Percentiles rank a stretch among this genome's conserved stretches.
Conservation (phyloP, 1,139 yeast species). For the Hemisphaericaspora lyxosophila region DNA sequence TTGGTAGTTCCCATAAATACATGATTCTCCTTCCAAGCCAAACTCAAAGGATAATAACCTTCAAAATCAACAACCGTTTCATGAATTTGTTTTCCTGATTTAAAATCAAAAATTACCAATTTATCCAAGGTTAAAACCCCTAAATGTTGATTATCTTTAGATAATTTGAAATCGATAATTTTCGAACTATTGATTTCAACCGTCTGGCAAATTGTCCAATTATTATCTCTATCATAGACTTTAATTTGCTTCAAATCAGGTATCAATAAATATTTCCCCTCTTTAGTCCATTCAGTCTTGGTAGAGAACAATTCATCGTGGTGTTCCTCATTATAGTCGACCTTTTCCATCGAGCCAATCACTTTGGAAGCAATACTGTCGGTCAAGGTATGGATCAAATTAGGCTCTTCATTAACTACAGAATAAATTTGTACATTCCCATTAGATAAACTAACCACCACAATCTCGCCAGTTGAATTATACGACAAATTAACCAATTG, state of each 20-base stretch:
- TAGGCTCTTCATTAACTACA: slow-evolving; percentile 45
- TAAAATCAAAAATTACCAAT: slow-evolving; percentile 13
- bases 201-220: slow-evolving; percentile 17
- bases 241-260: slow-evolving; percentile 31
- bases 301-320: slow-evolving; percentile 39
- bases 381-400: slow-evolving; percentile 39
- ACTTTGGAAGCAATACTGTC: slow-evolving; percentile 38
- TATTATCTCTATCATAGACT: slow-evolving; percentile 37
- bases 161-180: slow-evolving; percentile 14
- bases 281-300: slow-evolving; percentile 35
- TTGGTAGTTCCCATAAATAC: slow-evolving; percentile 53
- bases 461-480: slow-evolving; percentile 52
- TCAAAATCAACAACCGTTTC: slow-evolving; percentile 14
- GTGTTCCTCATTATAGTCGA: slow-evolving; percentile 39
- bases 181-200: slow-evolving; percentile 11
- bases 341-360: slow-evolving; percentile 35
- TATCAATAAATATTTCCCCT: slow-evolving; percentile 60
- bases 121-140: slow-evolving; percentile 16
- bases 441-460: slow-evolving; percentile 49
- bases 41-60: slow-evolving; percentile 15
- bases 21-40: slow-evolving; percentile 15
- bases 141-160: slow-evolving; percentile 9
- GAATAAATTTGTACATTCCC: slow-evolving; percentile 70
- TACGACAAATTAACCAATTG: slow-evolving; percentile 63
- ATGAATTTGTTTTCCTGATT: slow-evolving; percentile 9